Evolutionary conservation across 805 yeast species (phyloP), one percentile per base, ranked within the genome.

Genomic region (Candida glaebosa): DNA sequence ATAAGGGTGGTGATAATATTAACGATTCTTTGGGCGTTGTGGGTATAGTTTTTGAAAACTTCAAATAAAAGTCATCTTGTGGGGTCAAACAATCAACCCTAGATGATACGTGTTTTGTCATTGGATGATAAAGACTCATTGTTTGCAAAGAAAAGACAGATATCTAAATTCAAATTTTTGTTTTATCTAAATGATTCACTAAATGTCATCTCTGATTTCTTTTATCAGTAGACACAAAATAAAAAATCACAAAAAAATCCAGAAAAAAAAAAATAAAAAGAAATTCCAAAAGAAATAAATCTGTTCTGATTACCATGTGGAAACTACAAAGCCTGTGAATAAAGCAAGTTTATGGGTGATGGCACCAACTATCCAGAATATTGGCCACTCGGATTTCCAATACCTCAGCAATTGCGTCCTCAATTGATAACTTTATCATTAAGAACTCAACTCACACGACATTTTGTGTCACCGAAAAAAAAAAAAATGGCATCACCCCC

Each of bases 1-100:
- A 70, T 43, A 69, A 55, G 34, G 76, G 75, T 5, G 76, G 76
- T 10, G 75, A 69, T 31, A 71, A 69, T 18, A 71, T 71, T n/a
- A 51, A 50, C n/a, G 31, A 31, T 31, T 48, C 43, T 12, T 43
- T 48, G 14, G 41, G 37, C 14, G 43, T 30, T 5, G 34, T 17
- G 14, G 33, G 30, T 14, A 36, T 16, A 14, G 12, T 7, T 10
- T 18, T 22, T 7, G 31, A 10, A n/a, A 17, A 14, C 36, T 26
- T 31, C 26, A 28, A 14, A 31, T 28, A 17, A 18, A 30, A 41
- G 18, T 32, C 45, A 39, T 40, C 39, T 30, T 35, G 44, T 7
- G 46, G 46, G 15, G 46, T 46, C 35, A 43, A 46, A 36, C 46
- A 43, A 15, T 41, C 44, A 20, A 38, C 44, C 17, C 34, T 19